A percentile compares a stretch with the other conserved stretches of the same genome.
Evolutionary conservation across 345 rosid species (phyloP).

Genomic region (Psidium guajava): DNA sequence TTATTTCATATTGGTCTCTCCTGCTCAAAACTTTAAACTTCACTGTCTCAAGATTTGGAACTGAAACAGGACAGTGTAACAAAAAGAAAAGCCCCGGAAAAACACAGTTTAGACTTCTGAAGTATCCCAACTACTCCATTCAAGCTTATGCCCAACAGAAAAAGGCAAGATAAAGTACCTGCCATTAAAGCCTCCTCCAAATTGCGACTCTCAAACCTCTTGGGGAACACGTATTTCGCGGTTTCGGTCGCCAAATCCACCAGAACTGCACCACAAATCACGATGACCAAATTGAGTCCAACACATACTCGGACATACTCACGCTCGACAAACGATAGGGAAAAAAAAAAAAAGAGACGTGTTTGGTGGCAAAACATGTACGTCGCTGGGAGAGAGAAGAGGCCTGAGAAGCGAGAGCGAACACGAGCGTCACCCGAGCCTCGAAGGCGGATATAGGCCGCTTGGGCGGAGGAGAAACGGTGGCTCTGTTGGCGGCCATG

Average conservation of each 20-base stretch:
- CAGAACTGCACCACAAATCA: constrained; percentile 33
- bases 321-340: not conserved
- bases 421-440: constrained; percentile 67
- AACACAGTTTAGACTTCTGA: not conserved
- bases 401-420: constrained; percentile 76
- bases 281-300: not conserved
- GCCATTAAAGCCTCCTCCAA: constrained; percentile 88
- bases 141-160: not conserved
- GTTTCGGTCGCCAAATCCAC: constrained; percentile 58
- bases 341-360: not conserved
- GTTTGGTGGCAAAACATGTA: constrained; percentile 22
- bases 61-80: constrained; percentile 10
- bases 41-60: constrained; percentile 83
- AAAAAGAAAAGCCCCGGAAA: not conserved
- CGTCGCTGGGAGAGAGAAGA: constrained; percentile 70
- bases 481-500: constrained; percentile 15
- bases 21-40: constrained; percentile 43
- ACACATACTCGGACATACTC: not conserved
- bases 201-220: constrained; percentile 51
- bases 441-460: constrained; percentile 45
- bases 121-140: not conserved
- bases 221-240: constrained; percentile 67
- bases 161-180: constrained; percentile 20
- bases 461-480: constrained; percentile 18
- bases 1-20: constrained; percentile 58